Base-by-base conservation (phyloP, 2,329 filamentous ascomycete species). In the Colletotrichum liriopes region DNA sequence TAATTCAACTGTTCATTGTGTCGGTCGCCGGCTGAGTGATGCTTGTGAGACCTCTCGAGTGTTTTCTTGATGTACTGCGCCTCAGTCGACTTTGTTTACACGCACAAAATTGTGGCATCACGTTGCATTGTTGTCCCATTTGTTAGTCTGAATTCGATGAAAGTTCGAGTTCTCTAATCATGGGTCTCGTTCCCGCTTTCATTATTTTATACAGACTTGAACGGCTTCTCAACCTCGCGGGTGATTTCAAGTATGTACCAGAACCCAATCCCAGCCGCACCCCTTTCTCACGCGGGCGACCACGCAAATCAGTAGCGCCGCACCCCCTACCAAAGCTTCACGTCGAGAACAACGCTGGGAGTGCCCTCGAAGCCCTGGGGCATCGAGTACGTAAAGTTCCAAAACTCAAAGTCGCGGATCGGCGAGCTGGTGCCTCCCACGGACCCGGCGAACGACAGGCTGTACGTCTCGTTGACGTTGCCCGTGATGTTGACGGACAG, bases 371-470 rank as follows among this genome's bases (percentile, higher is more conserved):
- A 82, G 23, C 74, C 77, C 5, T 61, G 43, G 2, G 84, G 83
- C 82, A 86, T 82, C 0, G 77, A 75, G 64, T 83, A 86, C 0
- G 83, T 85, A 29, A 86, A 83, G 74, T 85, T 86, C 73, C 85
- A 86, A 66, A 83, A 82, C 73, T 86, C 84, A 71, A 86, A 86
- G 61, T 85, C 83, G 61, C 79, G 72, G 2, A 83, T 75, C 0
- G 77, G 72, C 11, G 67, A 74, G 26, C 75, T 77, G 1, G 73
- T 66, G 1, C 84, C 84, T 0, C 83, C 84, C 32, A 80, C 74
- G 0, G 75, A 65, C 0, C 87, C 86, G 23, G 80, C 84, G 66
- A 87, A 89, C 0, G 79, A 78, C 2, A 89, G 77, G 1, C 74
- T 75, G 23, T 84, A 85, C 0, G 78, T 78, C 51, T 77, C 51